Evolutionary conservation across 1,139 yeast genomes (phyloP), one percentile per base, ranked within the genome.

Genomic region (Hyphopichia pseudoburtonii): DNA sequence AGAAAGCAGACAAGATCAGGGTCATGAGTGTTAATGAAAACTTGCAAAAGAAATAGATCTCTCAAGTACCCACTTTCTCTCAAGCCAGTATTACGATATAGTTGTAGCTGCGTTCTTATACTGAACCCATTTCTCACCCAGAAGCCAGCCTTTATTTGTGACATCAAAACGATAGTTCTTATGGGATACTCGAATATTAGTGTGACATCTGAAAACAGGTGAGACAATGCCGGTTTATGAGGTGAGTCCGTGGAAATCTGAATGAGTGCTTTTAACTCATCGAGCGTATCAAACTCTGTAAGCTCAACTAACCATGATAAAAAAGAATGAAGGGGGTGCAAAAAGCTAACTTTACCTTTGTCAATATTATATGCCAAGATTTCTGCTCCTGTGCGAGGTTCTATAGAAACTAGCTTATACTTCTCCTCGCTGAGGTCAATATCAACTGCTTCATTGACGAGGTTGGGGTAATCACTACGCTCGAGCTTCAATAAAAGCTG

Each of bases 11-110:
- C 78, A 10, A 73, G 60, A 40, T 81, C 73, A 0, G 92, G 84
- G 19, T 77, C 67, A 22, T 73, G 64, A n/a, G 73, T 61, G 8
- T 78, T 77, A 45, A 85, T 67, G 44, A 82, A 80, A 0, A 80
- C 64, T 55, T 92, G 97, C 1, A 79, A 69, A 57, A 86, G 66
- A 52, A 76, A 86, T 24, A 90, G 58, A 50, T 90, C 97, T 46
- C 95, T 73, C 52, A 80, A 69, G 54, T 75, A 88, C 0, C 96
- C 95, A 45, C 80, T 78, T 46, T 92, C 97, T 37, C 97, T 69
- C 34, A 90, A 72, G 6, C 89, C 86, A n/a, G 89, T 77, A 42
- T 79, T 84, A 30, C 86, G 76, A 56, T 92, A 92, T 44, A 89
- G 80, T 47, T 82, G 84, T 47, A 86, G 72, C 53, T 92, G 97